Conservation (phyloP, 176 grass and related monocot genomes). For the Carex parvula region DNA sequence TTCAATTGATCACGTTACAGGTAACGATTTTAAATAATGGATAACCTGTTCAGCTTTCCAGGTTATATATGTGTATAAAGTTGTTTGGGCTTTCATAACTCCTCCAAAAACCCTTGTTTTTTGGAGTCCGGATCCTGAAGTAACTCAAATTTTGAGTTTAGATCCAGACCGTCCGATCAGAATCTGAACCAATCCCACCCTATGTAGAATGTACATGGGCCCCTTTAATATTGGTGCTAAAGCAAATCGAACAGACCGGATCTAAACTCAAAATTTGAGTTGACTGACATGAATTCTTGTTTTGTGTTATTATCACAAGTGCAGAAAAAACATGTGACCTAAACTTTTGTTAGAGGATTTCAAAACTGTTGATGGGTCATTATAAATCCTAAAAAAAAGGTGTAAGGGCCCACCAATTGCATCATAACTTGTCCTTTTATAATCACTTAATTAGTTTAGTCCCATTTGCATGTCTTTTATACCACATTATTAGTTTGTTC, state of each 20-base stretch:
- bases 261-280: no score
- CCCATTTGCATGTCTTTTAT: no score
- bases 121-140: background rate
- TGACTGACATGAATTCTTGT: no score
- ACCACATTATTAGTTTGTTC: background rate
- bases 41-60: no score
- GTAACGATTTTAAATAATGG: background rate
- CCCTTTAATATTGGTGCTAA: no score
- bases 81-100: background rate
- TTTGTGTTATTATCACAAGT: background rate
- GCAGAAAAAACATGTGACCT: conserved; percentile 4
- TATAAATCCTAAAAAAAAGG: background rate
- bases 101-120: background rate
- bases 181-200: no score
- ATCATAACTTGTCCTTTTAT: background rate
- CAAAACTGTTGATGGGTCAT: background rate
- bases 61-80: background rate
- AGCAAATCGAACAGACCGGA: no score
- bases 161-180: no score
- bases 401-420: background rate
- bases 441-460: background rate
- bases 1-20: background rate
- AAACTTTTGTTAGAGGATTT: conserved; percentile 2
- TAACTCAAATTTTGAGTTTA: no score
- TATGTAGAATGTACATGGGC: no score